Percentiles rank a stretch among this genome's conserved stretches.
Conservation (phyloP, 2,329 filamentous ascomycete species). For the Pyrenophora teres region DNA sequence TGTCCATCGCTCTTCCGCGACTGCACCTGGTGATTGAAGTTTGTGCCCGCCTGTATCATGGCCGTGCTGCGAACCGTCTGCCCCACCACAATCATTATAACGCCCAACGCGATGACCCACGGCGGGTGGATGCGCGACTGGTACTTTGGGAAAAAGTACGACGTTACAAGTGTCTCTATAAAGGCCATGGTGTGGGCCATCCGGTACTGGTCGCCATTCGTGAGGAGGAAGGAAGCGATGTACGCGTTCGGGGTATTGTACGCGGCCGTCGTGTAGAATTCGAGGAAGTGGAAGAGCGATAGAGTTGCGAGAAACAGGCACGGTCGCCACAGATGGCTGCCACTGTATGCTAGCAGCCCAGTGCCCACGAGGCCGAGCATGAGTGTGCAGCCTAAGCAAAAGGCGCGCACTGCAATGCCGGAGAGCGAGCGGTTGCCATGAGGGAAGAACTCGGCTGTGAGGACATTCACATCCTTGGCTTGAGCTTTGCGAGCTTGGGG, state of each 20-base stretch:
- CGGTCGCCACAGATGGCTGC: slow-evolving; percentile 60
- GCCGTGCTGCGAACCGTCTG: slow-evolving; percentile 78
- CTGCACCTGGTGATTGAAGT: slow-evolving; percentile 88
- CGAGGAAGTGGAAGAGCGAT: slow-evolving; percentile 88
- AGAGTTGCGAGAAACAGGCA: slow-evolving; percentile 70
- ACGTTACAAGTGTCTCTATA: slow-evolving; percentile 70
- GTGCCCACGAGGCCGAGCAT: slow-evolving; percentile 42
- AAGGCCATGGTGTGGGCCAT: slow-evolving; percentile 78
- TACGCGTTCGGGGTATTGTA: slow-evolving; percentile 78
- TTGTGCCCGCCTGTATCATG: slow-evolving; percentile 86
- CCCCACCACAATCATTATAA: slow-evolving; percentile 68
- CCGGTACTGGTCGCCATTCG: slow-evolving; percentile 84
- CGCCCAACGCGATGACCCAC: slow-evolving; percentile 56
- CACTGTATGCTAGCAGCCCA: slow-evolving; percentile 32
- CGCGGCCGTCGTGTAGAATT: slow-evolving; percentile 87
- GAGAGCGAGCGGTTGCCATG: slow-evolving; percentile 52
- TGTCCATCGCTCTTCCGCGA: slow-evolving; percentile 71
- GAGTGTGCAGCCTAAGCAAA: slow-evolving; percentile 49
- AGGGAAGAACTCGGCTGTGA: slow-evolving; percentile 47
- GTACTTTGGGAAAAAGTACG: slow-evolving; percentile 58
- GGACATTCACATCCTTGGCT: slow-evolving; percentile 14
- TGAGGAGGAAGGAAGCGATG: slow-evolving; percentile 78
- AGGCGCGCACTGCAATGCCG: slow-evolving; percentile 54
- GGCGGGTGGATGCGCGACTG: slow-evolving; percentile 51
- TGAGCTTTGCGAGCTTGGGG: slow-evolving; percentile 23